Percentiles rank a stretch among this genome's conserved stretches.
These are phyloP conservation scores for Periconia sp. DNA, from an alignment of 2,329 filamentous ascomycete genomes.

Conservation along the genomic window DNA sequence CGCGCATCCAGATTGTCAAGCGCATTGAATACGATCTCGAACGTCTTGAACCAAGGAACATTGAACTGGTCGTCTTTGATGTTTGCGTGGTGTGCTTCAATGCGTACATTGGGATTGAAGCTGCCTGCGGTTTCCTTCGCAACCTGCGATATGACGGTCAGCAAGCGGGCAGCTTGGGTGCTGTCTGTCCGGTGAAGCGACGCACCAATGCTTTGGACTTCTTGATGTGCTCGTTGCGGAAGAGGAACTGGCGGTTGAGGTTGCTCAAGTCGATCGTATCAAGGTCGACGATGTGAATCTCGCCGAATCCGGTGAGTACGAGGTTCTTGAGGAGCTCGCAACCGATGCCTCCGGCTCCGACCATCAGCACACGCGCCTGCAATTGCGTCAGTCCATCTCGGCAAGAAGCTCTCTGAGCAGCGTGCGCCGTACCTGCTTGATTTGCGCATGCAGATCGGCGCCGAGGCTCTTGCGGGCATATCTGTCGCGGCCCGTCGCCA, in stretches of 20 bases:
- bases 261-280: slow-evolving; percentile 99
- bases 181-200: background rate
- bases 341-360: slow-evolving; percentile 95
- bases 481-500: slow-evolving; percentile 55
- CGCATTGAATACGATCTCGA: slow-evolving; percentile 92
- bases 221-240: slow-evolving; percentile 96
- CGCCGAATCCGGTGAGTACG: slow-evolving; percentile 86
- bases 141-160: slow-evolving; percentile 63
- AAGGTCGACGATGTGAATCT: slow-evolving; percentile 93
- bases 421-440: slow-evolving; percentile 68
- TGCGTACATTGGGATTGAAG: slow-evolving; percentile 88
- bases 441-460: slow-evolving; percentile 63
- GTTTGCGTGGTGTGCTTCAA: slow-evolving; percentile 90
- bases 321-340: slow-evolving; percentile 98
- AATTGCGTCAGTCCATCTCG: slow-evolving; percentile 29
- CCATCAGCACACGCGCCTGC: slow-evolving; percentile 87
- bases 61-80: slow-evolving; percentile 91
- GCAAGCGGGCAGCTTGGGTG: slow-evolving; percentile 12
- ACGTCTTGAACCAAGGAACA: slow-evolving; percentile 84
- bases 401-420: slow-evolving; percentile 9
- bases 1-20: slow-evolving; percentile 94
- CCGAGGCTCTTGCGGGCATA: slow-evolving; percentile 67
- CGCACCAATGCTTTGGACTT: slow-evolving; percentile 88
- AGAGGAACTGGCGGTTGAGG: slow-evolving; percentile 96
- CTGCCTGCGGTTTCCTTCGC: slow-evolving; percentile 88